These are phyloP conservation scores for Coemansia sp. DNA, from an alignment of 192 early-diverging fungal genomes.

Conservation along the genomic window DNA sequence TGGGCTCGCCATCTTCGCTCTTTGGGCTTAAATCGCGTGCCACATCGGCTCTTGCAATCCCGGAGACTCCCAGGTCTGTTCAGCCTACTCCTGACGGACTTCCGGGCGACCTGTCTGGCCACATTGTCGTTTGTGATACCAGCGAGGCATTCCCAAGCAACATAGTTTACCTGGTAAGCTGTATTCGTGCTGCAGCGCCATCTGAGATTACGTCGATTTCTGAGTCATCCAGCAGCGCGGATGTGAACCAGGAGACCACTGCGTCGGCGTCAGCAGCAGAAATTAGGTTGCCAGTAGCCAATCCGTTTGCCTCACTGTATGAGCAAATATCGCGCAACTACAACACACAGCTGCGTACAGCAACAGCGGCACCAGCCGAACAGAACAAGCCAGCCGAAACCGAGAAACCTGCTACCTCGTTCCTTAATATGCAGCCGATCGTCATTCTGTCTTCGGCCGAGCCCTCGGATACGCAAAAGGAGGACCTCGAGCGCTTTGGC, in stretches of 20 bases:
- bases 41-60: background rate
- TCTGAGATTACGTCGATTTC: slow-evolving; percentile 25
- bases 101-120: slow-evolving; percentile 51
- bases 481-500: slow-evolving; percentile 51
- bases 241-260: background rate
- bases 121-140: slow-evolving; percentile 62
- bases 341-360: slow-evolving; percentile 2
- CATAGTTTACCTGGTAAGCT: slow-evolving; percentile 64
- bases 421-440: slow-evolving; percentile 52
- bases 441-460: slow-evolving; percentile 58
- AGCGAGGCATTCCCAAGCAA: slow-evolving; percentile 60
- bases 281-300: background rate
- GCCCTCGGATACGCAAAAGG: slow-evolving; percentile 39
- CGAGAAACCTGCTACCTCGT: slow-evolving; percentile 4
- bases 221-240: slow-evolving; percentile 6
- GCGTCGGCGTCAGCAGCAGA: background rate
- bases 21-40: slow-evolving; percentile 2
- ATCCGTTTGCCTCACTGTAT: slow-evolving; percentile 43
- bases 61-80: slow-evolving; percentile 6
- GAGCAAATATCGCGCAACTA: slow-evolving; percentile 52
- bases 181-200: slow-evolving; percentile 59
- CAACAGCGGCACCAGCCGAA: background rate
- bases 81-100: slow-evolving; percentile 26
- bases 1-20: background rate
- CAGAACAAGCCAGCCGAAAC: background rate